Evolutionary conservation across 345 rosid species (phyloP).

Genomic region (Cochlearia excelsa): DNA sequence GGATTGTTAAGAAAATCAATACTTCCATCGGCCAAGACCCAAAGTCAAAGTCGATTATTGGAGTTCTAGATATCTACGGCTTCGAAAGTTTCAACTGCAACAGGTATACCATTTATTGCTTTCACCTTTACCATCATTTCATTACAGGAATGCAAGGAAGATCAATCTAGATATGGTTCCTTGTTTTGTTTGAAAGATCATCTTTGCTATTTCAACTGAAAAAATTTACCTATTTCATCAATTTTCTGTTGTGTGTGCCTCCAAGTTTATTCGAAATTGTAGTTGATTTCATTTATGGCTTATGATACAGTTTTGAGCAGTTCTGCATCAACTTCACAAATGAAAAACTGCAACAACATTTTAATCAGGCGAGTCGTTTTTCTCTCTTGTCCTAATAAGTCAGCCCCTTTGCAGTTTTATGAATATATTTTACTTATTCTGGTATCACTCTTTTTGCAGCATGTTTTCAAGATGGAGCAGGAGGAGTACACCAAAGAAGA

Average conservation of each 20-base stretch:
- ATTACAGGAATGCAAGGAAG: slow-evolving; percentile 12
- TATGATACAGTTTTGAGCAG: slow-evolving; percentile 75
- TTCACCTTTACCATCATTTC: slow-evolving; percentile 16
- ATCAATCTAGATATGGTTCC: neutral
- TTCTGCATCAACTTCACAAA: slow-evolving; percentile 92
- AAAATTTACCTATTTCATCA: neutral
- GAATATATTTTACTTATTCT: slow-evolving; percentile 19
- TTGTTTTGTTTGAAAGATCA: slow-evolving; percentile 10
- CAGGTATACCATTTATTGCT: slow-evolving; percentile 47
- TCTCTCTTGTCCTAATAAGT: slow-evolving; percentile 8
- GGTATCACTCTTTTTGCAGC: slow-evolving; percentile 48
- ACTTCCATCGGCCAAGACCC: slow-evolving; percentile 93
- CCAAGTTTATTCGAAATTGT: neutral
- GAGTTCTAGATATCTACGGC: slow-evolving; percentile 95
- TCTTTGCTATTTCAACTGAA: slow-evolving; percentile 13
- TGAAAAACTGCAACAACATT: slow-evolving; percentile 93
- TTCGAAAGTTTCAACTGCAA: slow-evolving; percentile 90
- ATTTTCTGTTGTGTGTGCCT: slow-evolving; percentile 4
- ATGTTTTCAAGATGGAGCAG: slow-evolving; percentile 95
- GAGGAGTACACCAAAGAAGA: slow-evolving; percentile 85
- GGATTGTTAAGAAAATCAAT: slow-evolving; percentile 91
- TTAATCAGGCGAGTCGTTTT: slow-evolving; percentile 61
- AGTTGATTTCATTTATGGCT: slow-evolving; percentile 18
- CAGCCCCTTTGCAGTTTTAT: slow-evolving; percentile 3
- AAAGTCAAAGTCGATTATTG: slow-evolving; percentile 65